Evolutionary conservation across 1,139 yeast genomes (phyloP), one percentile per base, ranked within the genome.

Genomic region (Debaryomycetaceae sp.): DNA sequence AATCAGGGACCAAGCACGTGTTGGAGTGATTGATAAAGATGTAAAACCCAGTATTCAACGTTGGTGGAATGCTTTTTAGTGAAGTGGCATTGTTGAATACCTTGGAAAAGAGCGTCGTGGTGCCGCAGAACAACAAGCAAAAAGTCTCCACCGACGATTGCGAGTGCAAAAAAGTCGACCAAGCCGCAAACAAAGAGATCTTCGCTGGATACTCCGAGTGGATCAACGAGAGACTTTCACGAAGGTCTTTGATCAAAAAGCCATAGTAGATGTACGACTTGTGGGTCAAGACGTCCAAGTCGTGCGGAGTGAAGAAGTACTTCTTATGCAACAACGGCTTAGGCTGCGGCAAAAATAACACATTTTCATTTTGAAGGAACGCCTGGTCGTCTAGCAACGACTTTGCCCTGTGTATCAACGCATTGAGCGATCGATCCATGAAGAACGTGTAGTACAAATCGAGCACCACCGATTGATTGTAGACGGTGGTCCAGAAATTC

Each of bases 261-360:
- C 69, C 69, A 38, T 61, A 65, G 29, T 55, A 56, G 12, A 44
- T 38, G 34, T 55, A 64, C 4, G 68, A 58, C 38, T 58, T 61
- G 16, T 49, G 49, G 2, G 62, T 56, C 31, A 65, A 51, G 12
- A 44, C 44, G 8, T 49, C 51, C 28, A 62, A 44, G 20, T 56
- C 63, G n/a, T 46, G 45, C 27, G 44, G 44, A 19, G 56, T 58
- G 38, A 57, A 63, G 14, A 27, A 25, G 10, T 27, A 23, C 4
- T 26, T 19, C 11, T 27, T 9, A 23, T 17, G 17, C 8, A 20
- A 8, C 19, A 12, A 16, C 7, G 27, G 18, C 16, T 21, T 16
- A 9, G 19, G 25, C 15, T 26, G 29, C 13, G 24, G 8, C 10
- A 14, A 20, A 13, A 27, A 21, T n/a, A 32, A 32, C 14, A 26